Percentiles rank a stretch among this genome's conserved stretches.
phyloP scores from a whole-genome alignment of 2,329 filamentous ascomycete species.

The Fusarium oxysporum region DNA sequence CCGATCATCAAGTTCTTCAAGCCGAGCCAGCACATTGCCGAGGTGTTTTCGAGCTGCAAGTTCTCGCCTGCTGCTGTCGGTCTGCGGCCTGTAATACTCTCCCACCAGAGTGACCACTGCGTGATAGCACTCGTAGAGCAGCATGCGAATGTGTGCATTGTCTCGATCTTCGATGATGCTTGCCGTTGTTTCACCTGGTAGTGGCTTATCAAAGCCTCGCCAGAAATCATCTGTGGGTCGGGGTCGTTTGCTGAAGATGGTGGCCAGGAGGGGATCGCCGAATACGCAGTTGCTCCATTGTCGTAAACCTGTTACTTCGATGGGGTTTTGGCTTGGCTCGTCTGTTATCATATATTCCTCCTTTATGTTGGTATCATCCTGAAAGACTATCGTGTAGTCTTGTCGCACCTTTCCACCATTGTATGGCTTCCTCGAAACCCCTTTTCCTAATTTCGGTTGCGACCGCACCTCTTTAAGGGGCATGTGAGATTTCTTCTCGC shows the following conservation, averaged over 20 bases:
- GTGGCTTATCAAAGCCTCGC: conserved; percentile 56
- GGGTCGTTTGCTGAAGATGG: conserved; percentile 59
- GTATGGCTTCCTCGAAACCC: neutral
- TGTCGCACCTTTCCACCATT: neutral
- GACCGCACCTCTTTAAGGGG: neutral
- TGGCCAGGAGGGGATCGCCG: conserved; percentile 68
- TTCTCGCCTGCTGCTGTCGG: conserved; percentile 62
- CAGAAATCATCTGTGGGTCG: conserved; percentile 59
- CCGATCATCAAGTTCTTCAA: conserved; percentile 56
- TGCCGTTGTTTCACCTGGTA: conserved; percentile 17
- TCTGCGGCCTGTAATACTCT: conserved; percentile 65
- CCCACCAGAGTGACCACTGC: conserved; percentile 63
- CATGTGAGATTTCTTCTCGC: conserved; percentile 1
- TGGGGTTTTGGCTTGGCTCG: conserved; percentile 10
- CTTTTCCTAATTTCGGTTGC: conserved; percentile 5
- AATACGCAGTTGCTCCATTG: conserved; percentile 71
- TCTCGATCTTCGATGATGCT: conserved; percentile 56
- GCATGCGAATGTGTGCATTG: conserved; percentile 59
- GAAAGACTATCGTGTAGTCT: conserved; percentile 5
- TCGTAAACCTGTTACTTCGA: conserved; percentile 62
- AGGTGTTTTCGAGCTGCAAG: conserved; percentile 65
- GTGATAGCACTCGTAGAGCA: conserved; percentile 71
- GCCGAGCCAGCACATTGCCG: conserved; percentile 57
- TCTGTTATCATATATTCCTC: conserved; percentile 6
- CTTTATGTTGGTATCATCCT: conserved; percentile 4